Percentiles rank a stretch among this genome's conserved stretches.
These are phyloP conservation scores for Neospora caninum DNA, from an alignment of 169 alveolate genomes.

Conservation along the genomic window DNA sequence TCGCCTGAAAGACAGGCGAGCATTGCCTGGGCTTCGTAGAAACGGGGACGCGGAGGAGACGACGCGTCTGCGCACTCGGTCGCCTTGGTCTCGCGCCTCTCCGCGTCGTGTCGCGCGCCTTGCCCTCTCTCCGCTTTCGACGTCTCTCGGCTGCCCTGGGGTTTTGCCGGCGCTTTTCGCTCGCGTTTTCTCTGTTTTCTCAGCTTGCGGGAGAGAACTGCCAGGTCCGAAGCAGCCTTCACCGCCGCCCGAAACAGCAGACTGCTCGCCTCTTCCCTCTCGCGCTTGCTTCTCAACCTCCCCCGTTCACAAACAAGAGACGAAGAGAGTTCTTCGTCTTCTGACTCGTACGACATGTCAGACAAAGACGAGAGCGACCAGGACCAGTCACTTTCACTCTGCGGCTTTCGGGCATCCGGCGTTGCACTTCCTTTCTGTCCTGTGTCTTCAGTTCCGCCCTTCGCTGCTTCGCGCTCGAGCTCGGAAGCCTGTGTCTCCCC, in stretches of 20 bases:
- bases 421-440: background rate
- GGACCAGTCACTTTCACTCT: conserved; percentile 9
- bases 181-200: background rate
- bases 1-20: background rate
- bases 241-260: conserved; percentile 24
- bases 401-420: background rate
- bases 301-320: background rate
- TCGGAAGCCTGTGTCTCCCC: background rate
- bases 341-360: background rate
- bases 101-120: too few species aligned
- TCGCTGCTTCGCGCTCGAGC: background rate
- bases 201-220: background rate
- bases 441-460: too few species aligned
- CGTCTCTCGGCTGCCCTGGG: background rate
- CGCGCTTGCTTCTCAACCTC: background rate
- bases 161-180: background rate
- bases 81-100: background rate
- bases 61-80: background rate
- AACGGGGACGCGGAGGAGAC: background rate
- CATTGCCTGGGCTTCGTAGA: background rate
- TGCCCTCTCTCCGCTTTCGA: too few species aligned
- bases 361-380: conserved; percentile 11
- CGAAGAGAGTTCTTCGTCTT: background rate
- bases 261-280: background rate
- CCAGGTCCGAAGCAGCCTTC: background rate